Conservation (phyloP, 2,329 filamentous ascomycete genomes). For the Sclerotinia subarctica region DNA sequence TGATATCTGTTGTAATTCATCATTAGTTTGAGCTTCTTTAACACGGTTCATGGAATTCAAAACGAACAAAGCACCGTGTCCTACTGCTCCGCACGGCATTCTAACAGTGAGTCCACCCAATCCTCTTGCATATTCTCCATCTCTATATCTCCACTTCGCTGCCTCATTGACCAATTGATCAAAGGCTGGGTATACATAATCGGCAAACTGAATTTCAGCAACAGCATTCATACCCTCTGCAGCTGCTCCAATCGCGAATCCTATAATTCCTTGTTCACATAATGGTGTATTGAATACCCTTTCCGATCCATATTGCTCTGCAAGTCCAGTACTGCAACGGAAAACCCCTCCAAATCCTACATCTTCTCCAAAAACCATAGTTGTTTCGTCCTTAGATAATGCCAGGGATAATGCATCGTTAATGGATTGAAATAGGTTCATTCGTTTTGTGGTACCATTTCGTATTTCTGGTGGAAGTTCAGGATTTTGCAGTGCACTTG, state of each 20-base stretch:
- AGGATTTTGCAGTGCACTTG: slow-evolving; percentile 64
- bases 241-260: slow-evolving; percentile 86
- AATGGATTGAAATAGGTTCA: slow-evolving; percentile 92
- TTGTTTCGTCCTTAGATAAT: slow-evolving; percentile 76
- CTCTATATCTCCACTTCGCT: slow-evolving; percentile 66
- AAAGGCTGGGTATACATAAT: slow-evolving; percentile 74
- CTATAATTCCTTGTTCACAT: slow-evolving; percentile 89
- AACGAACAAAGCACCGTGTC: slow-evolving; percentile 64
- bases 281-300: slow-evolving; percentile 96
- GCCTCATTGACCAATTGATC: slow-evolving; percentile 77
- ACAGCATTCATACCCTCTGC: slow-evolving; percentile 90
- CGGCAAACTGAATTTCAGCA: slow-evolving; percentile 81
- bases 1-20: slow-evolving; percentile 51
- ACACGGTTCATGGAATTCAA: no score
- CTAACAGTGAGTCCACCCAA: slow-evolving; percentile 66
- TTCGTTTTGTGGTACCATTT: slow-evolving; percentile 72
- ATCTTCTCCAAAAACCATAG: slow-evolving; percentile 92
- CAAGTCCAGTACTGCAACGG: slow-evolving; percentile 85
- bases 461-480: slow-evolving; percentile 67
- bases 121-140: slow-evolving; percentile 54
- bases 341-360: slow-evolving; percentile 97
- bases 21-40: slow-evolving; percentile 14
- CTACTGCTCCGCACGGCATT: slow-evolving; percentile 70
- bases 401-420: slow-evolving; percentile 85
- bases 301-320: slow-evolving; percentile 80